Evolutionary conservation across 176 grass and related monocot species (phyloP), one percentile per base, ranked within the genome.

Genomic region (Poa annua): DNA sequence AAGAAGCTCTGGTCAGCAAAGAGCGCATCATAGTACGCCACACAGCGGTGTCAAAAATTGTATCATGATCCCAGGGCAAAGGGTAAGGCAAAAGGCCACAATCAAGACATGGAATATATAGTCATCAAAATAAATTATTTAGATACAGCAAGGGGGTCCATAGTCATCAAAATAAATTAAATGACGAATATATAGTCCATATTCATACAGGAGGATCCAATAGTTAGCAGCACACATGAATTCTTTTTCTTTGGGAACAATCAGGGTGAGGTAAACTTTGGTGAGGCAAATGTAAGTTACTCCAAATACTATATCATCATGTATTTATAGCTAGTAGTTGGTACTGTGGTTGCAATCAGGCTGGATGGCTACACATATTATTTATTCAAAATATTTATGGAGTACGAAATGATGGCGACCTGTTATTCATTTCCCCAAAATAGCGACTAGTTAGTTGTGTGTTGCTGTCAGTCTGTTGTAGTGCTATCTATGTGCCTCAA

Each of bases 1-100:
- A 98, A 98, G 81, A 91, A 86, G 76, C 77, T 98, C 53, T 98
- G 95, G 95, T 84, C 81, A 47, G 74, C 79, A 79, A 98, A 98
- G 84, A 82, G 85, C 1, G 8, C 47, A 74, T 33, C 50, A 22
- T 48, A 48, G 47, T 48, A 1, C 0, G 0, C 33, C 6, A 66
- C 17, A 29, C 22, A 29, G 22, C 34, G 81, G 50, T 83, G 63
- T 89, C 16, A 59, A 44, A 26, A 16, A 53, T 57, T 36, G 41
- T 36, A 14, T 44, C 45, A 55, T 76, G 77, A 22, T 75, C 57
- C 76, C 70, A 74, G 14, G 15, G 22, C 5, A 62, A 62, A 61
- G 25, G 48, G 78, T 48, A 33, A 85, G 47, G 57, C 48, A 22
- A 5, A 36, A 33, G 3, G 74, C 75, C 25, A 65, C 42, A 26